Conservation (phyloP, 176 grass and related monocot species). For the Cenchrus fungigraminus region DNA sequence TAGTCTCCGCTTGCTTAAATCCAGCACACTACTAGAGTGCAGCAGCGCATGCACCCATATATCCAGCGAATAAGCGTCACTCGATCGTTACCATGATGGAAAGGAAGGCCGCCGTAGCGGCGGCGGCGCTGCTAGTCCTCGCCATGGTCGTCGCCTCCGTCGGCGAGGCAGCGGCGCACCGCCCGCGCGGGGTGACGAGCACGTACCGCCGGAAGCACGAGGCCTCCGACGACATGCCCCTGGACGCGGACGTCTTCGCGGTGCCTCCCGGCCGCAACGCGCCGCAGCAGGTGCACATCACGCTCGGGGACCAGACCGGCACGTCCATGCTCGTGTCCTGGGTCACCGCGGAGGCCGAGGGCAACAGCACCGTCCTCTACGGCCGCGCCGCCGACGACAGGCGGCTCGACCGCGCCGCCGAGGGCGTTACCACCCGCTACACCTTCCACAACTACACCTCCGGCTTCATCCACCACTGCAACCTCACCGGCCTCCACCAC, state of each 20-base stretch:
- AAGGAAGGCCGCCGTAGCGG: no score
- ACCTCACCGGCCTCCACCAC: slow-evolving; percentile 43
- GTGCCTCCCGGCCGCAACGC: neutral
- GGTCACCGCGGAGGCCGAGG: slow-evolving; percentile 54
- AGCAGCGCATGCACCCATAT: no score
- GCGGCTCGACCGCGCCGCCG: slow-evolving; percentile 34
- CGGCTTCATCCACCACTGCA: slow-evolving; percentile 78
- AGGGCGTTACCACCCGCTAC: slow-evolving; percentile 53
- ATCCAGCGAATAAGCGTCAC: no score
- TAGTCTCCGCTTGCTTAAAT: no score
- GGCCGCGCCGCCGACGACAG: slow-evolving; percentile 29
- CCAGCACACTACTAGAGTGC: no score
- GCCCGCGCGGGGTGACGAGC: slow-evolving; percentile 47
- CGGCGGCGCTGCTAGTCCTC: neutral
- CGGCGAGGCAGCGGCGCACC: neutral
- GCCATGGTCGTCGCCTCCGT: neutral
- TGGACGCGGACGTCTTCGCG: slow-evolving; percentile 48
- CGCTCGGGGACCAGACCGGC: slow-evolving; percentile 59
- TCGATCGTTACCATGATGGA: no score
- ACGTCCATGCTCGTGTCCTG: slow-evolving; percentile 65
- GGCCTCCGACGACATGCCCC: slow-evolving; percentile 43
- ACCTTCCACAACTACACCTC: slow-evolving; percentile 69
- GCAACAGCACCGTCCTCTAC: slow-evolving; percentile 58
- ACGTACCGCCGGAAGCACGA: slow-evolving; percentile 16
- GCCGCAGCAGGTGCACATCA: slow-evolving; percentile 70